Evolutionary conservation across 371 early-diverging fungal genomes (phyloP).

Genomic region (Lichtheimia corymbifera): DNA sequence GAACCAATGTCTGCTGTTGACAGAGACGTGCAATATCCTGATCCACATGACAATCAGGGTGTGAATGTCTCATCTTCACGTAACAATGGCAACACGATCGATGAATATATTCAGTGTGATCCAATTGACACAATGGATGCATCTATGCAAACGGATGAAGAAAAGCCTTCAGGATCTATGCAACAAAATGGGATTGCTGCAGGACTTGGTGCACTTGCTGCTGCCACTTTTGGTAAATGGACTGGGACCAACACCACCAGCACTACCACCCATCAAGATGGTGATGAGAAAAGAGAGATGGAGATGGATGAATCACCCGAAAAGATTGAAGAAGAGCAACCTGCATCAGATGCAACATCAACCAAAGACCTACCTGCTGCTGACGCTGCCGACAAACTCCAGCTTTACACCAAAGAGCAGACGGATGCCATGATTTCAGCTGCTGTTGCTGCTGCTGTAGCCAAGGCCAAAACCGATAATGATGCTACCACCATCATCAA

Average conservation of each 20-base stretch:
- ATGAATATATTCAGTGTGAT: slow-evolving; percentile 17
- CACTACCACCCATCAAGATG: no score
- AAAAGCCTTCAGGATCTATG: background rate
- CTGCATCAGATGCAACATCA: background rate
- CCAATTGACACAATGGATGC: background rate
- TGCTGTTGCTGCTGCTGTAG: slow-evolving; percentile 39
- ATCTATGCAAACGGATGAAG: background rate
- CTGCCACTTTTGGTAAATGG: background rate
- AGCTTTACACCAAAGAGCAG: slow-evolving; percentile 23
- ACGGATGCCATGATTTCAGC: slow-evolving; percentile 38
- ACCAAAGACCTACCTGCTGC: background rate
- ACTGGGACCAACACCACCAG: background rate
- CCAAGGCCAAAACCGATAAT: slow-evolving; percentile 17
- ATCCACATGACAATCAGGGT: background rate
- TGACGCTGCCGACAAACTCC: background rate
- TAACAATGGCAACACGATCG: background rate
- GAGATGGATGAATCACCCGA: background rate
- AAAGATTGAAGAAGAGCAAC: background rate
- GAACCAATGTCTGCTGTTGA: background rate
- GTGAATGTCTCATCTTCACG: background rate
- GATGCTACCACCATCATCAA: background rate
- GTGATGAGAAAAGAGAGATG: no score
- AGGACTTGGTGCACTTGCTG: slow-evolving; percentile 6
- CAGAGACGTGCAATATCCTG: slow-evolving; percentile 6
- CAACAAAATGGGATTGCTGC: slow-evolving; percentile 1